Conservation (phyloP, 2,329 filamentous ascomycete species). For the Diaporthe sp. region DNA sequence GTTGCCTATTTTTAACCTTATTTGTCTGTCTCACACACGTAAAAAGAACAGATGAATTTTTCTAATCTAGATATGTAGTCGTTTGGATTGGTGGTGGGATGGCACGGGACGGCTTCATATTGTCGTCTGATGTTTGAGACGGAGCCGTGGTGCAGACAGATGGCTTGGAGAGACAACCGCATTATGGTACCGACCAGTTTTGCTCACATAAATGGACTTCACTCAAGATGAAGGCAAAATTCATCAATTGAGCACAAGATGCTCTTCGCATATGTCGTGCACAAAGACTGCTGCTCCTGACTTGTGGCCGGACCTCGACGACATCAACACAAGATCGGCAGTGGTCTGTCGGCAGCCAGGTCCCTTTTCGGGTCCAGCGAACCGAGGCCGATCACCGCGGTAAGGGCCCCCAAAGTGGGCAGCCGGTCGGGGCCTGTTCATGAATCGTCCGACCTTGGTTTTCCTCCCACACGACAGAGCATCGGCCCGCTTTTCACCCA, state of each 20-base stretch:
- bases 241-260: background rate
- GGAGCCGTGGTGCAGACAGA: background rate
- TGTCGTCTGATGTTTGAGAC: constrained; percentile 24
- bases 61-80: background rate
- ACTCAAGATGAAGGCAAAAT: background rate
- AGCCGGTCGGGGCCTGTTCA: background rate
- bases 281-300: background rate
- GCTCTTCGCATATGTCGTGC: background rate
- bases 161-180: background rate
- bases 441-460: constrained; percentile 23
- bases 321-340: background rate
- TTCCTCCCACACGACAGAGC: background rate
- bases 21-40: background rate
- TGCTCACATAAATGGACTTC: background rate
- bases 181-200: background rate
- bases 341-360: background rate
- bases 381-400: constrained; percentile 7
- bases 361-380: background rate
- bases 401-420: background rate
- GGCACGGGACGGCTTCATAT: background rate
- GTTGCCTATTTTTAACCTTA: constrained; percentile 22
- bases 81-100: background rate
- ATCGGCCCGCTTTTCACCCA: background rate
- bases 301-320: background rate
- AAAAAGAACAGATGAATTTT: background rate